A percentile compares a stretch with the other conserved stretches of the same genome.
These are phyloP conservation scores for Sequoia sempervirens DNA, from an alignment of 75 land plant genomes.

Conservation along the genomic window DNA sequence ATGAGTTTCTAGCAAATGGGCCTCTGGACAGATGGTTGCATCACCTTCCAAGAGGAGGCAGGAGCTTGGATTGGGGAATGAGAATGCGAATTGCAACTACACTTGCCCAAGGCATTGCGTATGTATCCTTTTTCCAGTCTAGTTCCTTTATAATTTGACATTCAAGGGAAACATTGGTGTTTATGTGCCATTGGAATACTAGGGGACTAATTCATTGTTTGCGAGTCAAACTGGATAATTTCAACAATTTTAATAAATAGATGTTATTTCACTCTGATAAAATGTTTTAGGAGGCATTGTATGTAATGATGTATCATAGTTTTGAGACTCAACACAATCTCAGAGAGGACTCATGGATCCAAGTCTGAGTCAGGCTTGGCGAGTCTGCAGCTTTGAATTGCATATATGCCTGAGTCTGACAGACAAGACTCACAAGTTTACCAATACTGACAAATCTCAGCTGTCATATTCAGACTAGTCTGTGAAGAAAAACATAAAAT, in stretches of 20 bases:
- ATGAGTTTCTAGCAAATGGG: slow-evolving; percentile 88
- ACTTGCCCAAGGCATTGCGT: slow-evolving; percentile 98
- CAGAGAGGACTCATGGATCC: no score
- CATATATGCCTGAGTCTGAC: no score
- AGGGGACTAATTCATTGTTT: background rate
- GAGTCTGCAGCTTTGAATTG: no score
- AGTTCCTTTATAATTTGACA: background rate
- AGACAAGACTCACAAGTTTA: no score
- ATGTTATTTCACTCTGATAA: background rate
- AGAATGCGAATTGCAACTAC: slow-evolving; percentile 83
- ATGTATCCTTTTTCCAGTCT: slow-evolving; percentile 27
- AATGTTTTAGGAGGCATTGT: background rate
- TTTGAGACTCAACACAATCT: no score
- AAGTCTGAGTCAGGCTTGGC: no score
- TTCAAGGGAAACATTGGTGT: background rate
- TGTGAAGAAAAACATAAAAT: no score
- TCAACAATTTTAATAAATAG: background rate
- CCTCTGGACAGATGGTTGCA: slow-evolving; percentile 88
- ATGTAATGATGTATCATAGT: background rate
- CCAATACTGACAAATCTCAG: no score
- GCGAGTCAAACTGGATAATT: background rate
- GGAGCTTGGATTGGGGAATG: slow-evolving; percentile 79
- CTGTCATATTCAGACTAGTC: no score
- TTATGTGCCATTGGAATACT: background rate
- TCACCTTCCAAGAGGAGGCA: slow-evolving; percentile 61